Percentiles rank a stretch among this genome's conserved stretches.
Conservation (phyloP, 768 basidiomycete genomes). For the Butyriboletus loyo region DNA sequence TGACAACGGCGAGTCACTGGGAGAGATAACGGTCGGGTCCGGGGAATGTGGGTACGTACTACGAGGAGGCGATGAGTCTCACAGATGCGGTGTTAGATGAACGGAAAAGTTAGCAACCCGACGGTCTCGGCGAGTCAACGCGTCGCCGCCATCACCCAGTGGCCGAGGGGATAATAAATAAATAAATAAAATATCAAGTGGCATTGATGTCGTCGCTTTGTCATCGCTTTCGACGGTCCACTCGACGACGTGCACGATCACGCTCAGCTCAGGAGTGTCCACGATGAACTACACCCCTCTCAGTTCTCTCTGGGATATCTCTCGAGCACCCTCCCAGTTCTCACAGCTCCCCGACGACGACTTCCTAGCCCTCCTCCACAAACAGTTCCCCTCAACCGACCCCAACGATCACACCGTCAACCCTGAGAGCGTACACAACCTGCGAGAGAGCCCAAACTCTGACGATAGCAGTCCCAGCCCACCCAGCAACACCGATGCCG, state of each 20-base stretch:
- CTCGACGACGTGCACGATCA: not conserved
- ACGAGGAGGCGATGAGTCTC: too few relatives aligned
- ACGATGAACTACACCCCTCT: constrained; percentile 38
- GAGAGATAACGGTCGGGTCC: too few relatives aligned
- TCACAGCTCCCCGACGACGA: constrained; percentile 70
- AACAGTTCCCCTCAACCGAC: constrained; percentile 55
- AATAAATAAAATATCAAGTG: not conserved
- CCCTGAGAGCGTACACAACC: constrained; percentile 51
- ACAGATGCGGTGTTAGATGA: too few relatives aligned
- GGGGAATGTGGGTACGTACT: too few relatives aligned
- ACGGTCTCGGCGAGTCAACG: not conserved
- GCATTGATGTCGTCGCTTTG: not conserved
- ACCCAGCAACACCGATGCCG: constrained; percentile 40
- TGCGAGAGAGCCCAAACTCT: constrained; percentile 47
- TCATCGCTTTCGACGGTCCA: not conserved
- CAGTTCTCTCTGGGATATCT: constrained; percentile 65
- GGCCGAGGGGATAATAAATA: constrained; percentile 3
- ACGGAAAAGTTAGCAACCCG: not conserved
- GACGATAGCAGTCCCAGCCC: constrained; percentile 83
- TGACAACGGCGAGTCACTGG: too few relatives aligned
- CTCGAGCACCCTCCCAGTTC: constrained; percentile 51
- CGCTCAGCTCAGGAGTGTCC: constrained; percentile 5
- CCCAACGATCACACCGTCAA: constrained; percentile 46
- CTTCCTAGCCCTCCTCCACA: constrained; percentile 73
- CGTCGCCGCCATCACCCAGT: too few relatives aligned